Conservation (phyloP, 108 stramenopile genomes). For the Pseudonitzschia multiseries region DNA sequence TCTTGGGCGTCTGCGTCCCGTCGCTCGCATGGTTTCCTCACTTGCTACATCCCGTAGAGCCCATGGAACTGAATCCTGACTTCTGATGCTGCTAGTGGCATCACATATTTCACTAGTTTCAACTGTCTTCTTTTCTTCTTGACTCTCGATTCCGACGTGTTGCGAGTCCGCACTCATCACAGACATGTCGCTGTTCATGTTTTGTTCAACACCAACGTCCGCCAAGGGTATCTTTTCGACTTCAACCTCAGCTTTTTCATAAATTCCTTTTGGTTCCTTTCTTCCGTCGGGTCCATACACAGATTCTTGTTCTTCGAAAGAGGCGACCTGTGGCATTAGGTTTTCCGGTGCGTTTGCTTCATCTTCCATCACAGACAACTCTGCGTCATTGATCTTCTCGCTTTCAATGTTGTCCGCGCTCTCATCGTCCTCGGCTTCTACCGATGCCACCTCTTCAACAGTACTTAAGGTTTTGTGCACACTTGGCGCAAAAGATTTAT, state of each 20-base stretch:
- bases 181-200: constrained; percentile 7
- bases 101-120: background rate
- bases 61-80: constrained; percentile 19
- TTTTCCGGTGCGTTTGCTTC: background rate
- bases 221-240: constrained; percentile 7
- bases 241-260: background rate
- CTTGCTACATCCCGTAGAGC: constrained; percentile 33
- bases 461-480: constrained; percentile 5
- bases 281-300: constrained; percentile 7
- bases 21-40: constrained; percentile 37
- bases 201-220: constrained; percentile 1
- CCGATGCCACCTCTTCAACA: constrained; percentile 14
- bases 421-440: background rate
- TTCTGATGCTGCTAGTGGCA: background rate
- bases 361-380: background rate
- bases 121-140: background rate
- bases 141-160: background rate
- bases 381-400: background rate
- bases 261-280: constrained; percentile 13
- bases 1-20: constrained; percentile 20
- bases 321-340: background rate
- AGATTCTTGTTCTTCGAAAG: constrained; percentile 5
- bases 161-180: background rate
- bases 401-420: background rate
- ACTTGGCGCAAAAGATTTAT: constrained; percentile 3